A percentile compares a stretch with the other conserved stretches of the same genome.
These are phyloP conservation scores for Aspergillus floridensis DNA, from an alignment of 2,329 filamentous ascomycete species.

Conservation along the genomic window DNA sequence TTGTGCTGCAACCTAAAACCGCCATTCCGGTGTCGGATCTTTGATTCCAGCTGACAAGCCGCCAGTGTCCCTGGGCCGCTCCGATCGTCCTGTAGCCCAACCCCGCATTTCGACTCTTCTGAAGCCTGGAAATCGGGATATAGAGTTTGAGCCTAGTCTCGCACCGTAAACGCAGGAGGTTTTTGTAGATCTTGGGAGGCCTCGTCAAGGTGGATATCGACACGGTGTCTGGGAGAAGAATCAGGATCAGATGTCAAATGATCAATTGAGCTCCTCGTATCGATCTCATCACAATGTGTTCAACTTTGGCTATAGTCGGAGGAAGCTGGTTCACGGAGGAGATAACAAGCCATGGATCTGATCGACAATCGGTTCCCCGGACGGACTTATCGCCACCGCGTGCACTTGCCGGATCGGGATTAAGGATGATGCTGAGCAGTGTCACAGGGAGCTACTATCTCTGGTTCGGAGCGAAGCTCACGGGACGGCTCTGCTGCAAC, in stretches of 20 bases:
- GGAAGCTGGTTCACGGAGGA: background rate
- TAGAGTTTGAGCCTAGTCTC: background rate
- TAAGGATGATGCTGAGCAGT: background rate
- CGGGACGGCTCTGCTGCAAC: no score
- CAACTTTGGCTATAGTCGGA: no score
- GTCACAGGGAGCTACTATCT: no score
- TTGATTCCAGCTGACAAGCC: background rate
- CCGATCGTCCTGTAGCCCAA: background rate
- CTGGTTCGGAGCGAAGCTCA: no score
- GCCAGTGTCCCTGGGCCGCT: background rate
- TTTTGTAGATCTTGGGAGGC: no score
- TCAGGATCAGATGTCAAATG: no score
- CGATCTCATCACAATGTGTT: no score
- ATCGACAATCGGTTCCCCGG: slow-evolving; percentile 8
- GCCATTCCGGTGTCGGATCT: background rate
- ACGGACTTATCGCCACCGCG: slow-evolving; percentile 6
- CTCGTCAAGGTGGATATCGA: no score
- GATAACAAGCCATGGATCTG: slow-evolving; percentile 2
- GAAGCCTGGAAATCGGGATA: background rate
- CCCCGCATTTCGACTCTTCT: background rate
- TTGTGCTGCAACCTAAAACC: background rate
- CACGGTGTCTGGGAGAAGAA: no score
- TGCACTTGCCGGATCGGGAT: slow-evolving; percentile 7
- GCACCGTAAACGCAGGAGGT: no score
- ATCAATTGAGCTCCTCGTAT: no score